Evolutionary conservation across 2,329 filamentous ascomycete genomes (phyloP), one percentile per base, ranked within the genome.

Genomic region (Cercospora zeina): DNA sequence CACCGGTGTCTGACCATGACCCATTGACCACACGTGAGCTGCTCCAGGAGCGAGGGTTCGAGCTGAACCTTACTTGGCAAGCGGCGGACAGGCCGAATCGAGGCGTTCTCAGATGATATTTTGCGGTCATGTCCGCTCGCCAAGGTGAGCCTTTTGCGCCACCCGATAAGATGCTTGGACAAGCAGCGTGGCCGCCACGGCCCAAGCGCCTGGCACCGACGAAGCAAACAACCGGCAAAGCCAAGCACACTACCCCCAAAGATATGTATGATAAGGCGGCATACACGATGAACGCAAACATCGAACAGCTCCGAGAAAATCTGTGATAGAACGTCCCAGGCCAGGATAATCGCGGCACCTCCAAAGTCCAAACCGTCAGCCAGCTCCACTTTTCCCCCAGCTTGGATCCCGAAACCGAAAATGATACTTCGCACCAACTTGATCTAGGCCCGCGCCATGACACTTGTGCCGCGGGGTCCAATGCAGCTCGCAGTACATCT

Each of bases 391-490:
- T 19, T 42, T 42, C 24, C 39, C 39, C 39, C 39, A 42, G 39
- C 16, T 21, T 42, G n/a, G n/a, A 57, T 36, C 16, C 36, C 54
- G 54, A 57, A 24, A 37, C 33, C 53, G 53, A 42, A 19, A 36
- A 30, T 37, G n/a, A 31, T 50, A 33, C 55, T 58, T 27, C 42
- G 30, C 55, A 58, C 31, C 16, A 49, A 13, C 31, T 5, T 8
- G 54, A 57, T 57, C 54, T 57, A 57, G 54, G 34, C 54, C 54
- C 27, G 10, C 27, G 55, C 39, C 55, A 16, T 24, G 21, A 16
- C 24, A 10, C n/a, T 47, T 36, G 33, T 58, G 55, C 55, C 55
- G 55, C 55, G 45, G 39, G 21, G 6, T 9, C 31, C 16, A 24
- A 27, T 11, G 30, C 37, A 14, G 24, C 2, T 16, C n/a, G 16